These are phyloP conservation scores for Sclerotinia trifoliorum DNA, from an alignment of 2,329 filamentous ascomycete genomes.

Conservation along the genomic window DNA sequence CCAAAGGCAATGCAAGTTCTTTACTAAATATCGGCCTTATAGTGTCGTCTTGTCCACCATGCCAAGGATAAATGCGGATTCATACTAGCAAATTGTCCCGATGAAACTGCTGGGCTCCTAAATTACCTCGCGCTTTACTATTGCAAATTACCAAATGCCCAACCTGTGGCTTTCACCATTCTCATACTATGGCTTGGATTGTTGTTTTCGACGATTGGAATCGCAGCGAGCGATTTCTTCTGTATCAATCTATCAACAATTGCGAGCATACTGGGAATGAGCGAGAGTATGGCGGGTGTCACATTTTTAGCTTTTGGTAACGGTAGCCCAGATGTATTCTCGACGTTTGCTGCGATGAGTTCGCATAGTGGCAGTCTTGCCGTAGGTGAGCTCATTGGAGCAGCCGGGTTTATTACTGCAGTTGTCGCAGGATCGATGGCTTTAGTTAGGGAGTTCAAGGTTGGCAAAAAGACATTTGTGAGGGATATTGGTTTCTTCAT, in stretches of 20 bases:
- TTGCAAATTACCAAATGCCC: slow-evolving; percentile 66
- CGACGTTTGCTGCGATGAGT: slow-evolving; percentile 96
- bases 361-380: slow-evolving; percentile 97
- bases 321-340: slow-evolving; percentile 96
- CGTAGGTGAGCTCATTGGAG: slow-evolving; percentile 90
- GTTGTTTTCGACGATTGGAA: slow-evolving; percentile 94
- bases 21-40: slow-evolving; percentile 14
- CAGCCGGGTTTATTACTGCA: slow-evolving; percentile 92
- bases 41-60: slow-evolving; percentile 79
- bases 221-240: slow-evolving; percentile 97
- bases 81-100: slow-evolving; percentile 75
- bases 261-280: slow-evolving; percentile 82
- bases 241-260: slow-evolving; percentile 96
- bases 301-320: slow-evolving; percentile 97
- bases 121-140: slow-evolving; percentile 92
- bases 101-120: slow-evolving; percentile 86
- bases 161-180: slow-evolving; percentile 75
- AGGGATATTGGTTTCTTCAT: slow-evolving; percentile 93
- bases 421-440: slow-evolving; percentile 98
- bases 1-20: background rate
- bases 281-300: slow-evolving; percentile 92
- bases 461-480: slow-evolving; percentile 84
- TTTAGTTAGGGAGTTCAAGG: slow-evolving; percentile 89
- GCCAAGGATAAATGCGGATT: slow-evolving; percentile 83
- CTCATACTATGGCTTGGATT: slow-evolving; percentile 81